These are phyloP conservation scores for Hemisphaericaspora nanyangensis DNA, from an alignment of 805 yeast species.

Conservation along the genomic window DNA sequence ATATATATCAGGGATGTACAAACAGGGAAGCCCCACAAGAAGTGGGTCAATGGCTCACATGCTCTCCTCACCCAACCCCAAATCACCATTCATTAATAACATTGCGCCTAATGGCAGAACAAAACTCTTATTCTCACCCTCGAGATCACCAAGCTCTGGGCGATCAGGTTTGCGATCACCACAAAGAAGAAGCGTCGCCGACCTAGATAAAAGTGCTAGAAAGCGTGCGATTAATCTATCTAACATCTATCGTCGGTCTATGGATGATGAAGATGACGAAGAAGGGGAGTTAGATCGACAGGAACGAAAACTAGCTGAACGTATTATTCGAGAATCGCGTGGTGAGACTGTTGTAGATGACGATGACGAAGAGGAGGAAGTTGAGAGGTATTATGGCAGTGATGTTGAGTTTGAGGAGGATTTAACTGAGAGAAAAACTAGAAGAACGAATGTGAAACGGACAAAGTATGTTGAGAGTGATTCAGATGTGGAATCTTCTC, in stretches of 20 bases:
- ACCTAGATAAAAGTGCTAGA: slow-evolving; percentile 45
- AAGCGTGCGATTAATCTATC: slow-evolving; percentile 41
- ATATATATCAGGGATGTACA: no score
- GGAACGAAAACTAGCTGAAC: slow-evolving; percentile 44
- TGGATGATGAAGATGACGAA: slow-evolving; percentile 34
- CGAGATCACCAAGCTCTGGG: slow-evolving; percentile 30
- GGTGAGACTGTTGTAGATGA: slow-evolving; percentile 6
- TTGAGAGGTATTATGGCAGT: slow-evolving; percentile 8
- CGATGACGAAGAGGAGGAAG: no score
- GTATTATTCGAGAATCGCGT: slow-evolving; percentile 23
- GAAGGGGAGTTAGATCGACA: slow-evolving; percentile 27
- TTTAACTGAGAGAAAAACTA: slow-evolving; percentile 3
- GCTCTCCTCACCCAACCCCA: slow-evolving; percentile 1
- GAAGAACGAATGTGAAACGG: neutral
- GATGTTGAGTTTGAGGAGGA: slow-evolving; percentile 15
- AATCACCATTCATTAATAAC: no score
- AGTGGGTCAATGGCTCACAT: neutral
- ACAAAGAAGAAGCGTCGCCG: slow-evolving; percentile 28
- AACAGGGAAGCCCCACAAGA: neutral
- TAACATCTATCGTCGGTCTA: slow-evolving; percentile 18
- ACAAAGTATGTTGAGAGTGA: slow-evolving; percentile 17
- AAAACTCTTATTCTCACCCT: no score
- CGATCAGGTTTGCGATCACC: slow-evolving; percentile 47
- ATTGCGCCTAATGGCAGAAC: no score
- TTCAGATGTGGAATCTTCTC: slow-evolving; percentile 20